Conservation (phyloP, 352 stramenopile species). For the Globisporangium recalcitrans region DNA sequence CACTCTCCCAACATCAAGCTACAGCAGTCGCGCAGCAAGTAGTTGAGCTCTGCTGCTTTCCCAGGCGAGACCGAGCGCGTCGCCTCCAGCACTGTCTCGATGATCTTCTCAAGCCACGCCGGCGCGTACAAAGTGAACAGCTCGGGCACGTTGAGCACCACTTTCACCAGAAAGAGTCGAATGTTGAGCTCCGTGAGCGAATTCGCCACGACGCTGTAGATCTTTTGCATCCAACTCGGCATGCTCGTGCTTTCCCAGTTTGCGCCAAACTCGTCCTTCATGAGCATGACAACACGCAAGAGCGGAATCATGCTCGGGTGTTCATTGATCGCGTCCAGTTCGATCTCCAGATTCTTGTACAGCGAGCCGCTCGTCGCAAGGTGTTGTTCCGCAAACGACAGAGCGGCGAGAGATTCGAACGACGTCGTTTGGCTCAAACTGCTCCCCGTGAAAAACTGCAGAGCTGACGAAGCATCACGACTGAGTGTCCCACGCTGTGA, state of each 20-base stretch:
- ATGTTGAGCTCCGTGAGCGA: slow-evolving; percentile 43
- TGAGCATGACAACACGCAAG: slow-evolving; percentile 64
- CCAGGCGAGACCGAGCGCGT: slow-evolving; percentile 20
- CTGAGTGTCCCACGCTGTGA: slow-evolving; percentile 11
- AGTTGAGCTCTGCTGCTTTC: slow-evolving; percentile 51
- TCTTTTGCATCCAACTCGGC: slow-evolving; percentile 79
- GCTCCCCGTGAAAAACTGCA: slow-evolving; percentile 72
- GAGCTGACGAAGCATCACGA: slow-evolving; percentile 22
- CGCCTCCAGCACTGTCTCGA: slow-evolving; percentile 49
- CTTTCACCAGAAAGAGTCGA: slow-evolving; percentile 62
- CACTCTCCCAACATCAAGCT: slow-evolving; percentile 48
- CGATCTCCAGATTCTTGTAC: slow-evolving; percentile 45
- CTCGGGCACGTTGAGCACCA: slow-evolving; percentile 60
- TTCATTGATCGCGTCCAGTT: slow-evolving; percentile 71
- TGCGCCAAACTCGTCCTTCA: slow-evolving; percentile 64
- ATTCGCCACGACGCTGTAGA: slow-evolving; percentile 47
- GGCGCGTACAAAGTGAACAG: slow-evolving; percentile 50
- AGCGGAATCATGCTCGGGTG: slow-evolving; percentile 75
- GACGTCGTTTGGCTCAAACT: slow-evolving; percentile 56
- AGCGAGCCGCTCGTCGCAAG: slow-evolving; percentile 19
- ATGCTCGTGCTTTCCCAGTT: slow-evolving; percentile 46
- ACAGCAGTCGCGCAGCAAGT: slow-evolving; percentile 74
- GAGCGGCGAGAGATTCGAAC: slow-evolving; percentile 5
- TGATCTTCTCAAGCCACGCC: slow-evolving; percentile 46
- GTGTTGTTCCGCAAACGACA: slow-evolving; percentile 20